Evolutionary conservation across 164 flowering plant genomes (phyloP), one percentile per base, ranked within the genome.

Genomic region (Tetracentron sinense): DNA sequence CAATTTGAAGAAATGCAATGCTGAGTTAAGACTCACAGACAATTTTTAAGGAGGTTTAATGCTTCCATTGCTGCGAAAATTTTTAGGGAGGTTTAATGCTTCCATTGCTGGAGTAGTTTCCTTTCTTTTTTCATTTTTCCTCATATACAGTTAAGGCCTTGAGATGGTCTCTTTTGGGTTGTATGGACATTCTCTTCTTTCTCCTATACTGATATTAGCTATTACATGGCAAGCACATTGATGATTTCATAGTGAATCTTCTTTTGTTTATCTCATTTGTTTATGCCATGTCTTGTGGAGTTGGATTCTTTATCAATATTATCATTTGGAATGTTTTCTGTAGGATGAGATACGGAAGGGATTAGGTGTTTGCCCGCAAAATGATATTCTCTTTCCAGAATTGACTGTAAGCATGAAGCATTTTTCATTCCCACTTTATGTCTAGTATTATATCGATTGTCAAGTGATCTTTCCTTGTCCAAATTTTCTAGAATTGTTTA

Each of bases 331-430:
- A 17, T 65, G n/a, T 69, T 42, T 74, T 72, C 42, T 79, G 70
- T 75, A 94, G 99, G 96, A 84, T 78, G 96, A 92, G 64, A 88
- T 95, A 70, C 81, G 99, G 58, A 87, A 87, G 74, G 81, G 63
- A 61, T 78, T 95, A 72, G 99, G 99, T 30, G 97, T 95, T 15
- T 95, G 99, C 75, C 97, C 99, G 25, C 99, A 95, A 53, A 60
- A 83, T 79, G 99, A 95, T 70, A 87, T 95, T 60, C 97, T 95
- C 63, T 92, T 92, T 65, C 90, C 92, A 3, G 99, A 95, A 70
- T 74, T 92, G 70, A 92, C 96, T 19, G 99, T 95, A 73, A 82
- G 96, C 62, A 51, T 66, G 63, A 56, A 56, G 54, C 38, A 55
- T 33, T 4, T 65, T 54, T 60, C 3, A 2, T 58, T 42, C 35